Evolutionary conservation across 108 stramenopile genomes (phyloP), one percentile per base, ranked within the genome.

Genomic region (Nitzschia inconspicua): DNA sequence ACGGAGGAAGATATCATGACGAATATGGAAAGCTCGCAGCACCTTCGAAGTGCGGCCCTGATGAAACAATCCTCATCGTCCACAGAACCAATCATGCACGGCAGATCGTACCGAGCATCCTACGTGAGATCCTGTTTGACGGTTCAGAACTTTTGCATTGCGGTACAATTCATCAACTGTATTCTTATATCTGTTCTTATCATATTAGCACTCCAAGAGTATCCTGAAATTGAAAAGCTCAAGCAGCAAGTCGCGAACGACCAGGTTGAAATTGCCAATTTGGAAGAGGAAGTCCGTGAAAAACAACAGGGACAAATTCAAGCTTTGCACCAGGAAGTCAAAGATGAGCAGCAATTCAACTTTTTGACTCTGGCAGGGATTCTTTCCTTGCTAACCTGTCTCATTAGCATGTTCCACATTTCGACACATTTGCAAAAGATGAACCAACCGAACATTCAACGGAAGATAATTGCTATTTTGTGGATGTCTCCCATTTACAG

Each of bases 401-500:
- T 95, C 20, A 84, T 95, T 13, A 73, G 68, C 54, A 70, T 85
- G 57, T 92, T 85, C 62, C 94, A 95, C 60, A 75, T 95, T 58
- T 68, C 78, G 10, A 67, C 72, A 8, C 94, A 95, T 65, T 31
- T 93, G 19, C 60, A 83, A 22, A 85, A 93, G 43, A 77, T 82
- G 61, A 46, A 87, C 46, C 69, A 86, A 51, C 94, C 94, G 14
- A 76, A 84, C 23, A 77, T 92, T 19, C 94, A 95, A 59, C 66
- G 86, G 11, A 89, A 90, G 44, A 84, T 95, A 24, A 64, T 90
- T 54, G 83, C 91, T 9, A 84, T 95, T 47, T 36, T 95, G n/a
- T 95, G 90, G 90, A 93, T 95, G 90, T 77, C 76, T 23, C 94
- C 94, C 8, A 85, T 95, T 14, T 95, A 95, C 74, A 52, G 73